Evolutionary conservation across 2,329 filamentous ascomycete species (phyloP), one percentile per base, ranked within the genome.

Genomic region (Huntiella decipiens): DNA sequence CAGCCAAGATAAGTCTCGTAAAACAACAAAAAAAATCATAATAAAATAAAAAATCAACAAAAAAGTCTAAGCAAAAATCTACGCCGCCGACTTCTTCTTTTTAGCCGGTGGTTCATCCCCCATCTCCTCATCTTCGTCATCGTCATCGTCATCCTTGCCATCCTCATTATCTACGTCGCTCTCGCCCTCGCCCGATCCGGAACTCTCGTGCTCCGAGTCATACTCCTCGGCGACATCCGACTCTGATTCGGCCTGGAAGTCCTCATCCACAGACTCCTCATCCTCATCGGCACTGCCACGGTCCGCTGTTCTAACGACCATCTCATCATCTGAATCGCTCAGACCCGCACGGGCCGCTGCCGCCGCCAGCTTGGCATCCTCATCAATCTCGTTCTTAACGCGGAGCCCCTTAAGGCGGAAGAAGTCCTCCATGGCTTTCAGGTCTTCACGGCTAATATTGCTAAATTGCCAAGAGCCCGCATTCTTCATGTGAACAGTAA

Each of bases 361-460:
- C 31, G 83, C 82, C 50, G 95, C 73, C 47, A 74, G 54, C 59
- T 82, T 78, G 59, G 84, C 82, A 55, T 98, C 91, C 59, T 95
- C 91, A 51, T 92, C 81, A 67, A 98, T 95, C 65, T 98, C 91
- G 61, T 98, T 98, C 77, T 95, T 96, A 48, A 92, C 87, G 46
- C 88, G 83, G 57, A 98, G 73, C 51, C 80, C 82, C 70, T 96
- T 96, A 54, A 85, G 75, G 64, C 92, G 91, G 74, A 98, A 95
- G 67, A 98, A 98, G 54, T 81, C 79, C 62, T 98, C 91, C n/a
- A 98, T 74, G 5, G 84, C 83, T 64, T 91, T 83, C 62, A 96
- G 84, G 60, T 98, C 91, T 66, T 98, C 91, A 55, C 88, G 82
- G 61, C 95, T 98, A 62, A 98, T 98, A 68, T 98, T 98, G 65